Conservation (phyloP, 257 asterid genomes). For the Striga asiatica region DNA sequence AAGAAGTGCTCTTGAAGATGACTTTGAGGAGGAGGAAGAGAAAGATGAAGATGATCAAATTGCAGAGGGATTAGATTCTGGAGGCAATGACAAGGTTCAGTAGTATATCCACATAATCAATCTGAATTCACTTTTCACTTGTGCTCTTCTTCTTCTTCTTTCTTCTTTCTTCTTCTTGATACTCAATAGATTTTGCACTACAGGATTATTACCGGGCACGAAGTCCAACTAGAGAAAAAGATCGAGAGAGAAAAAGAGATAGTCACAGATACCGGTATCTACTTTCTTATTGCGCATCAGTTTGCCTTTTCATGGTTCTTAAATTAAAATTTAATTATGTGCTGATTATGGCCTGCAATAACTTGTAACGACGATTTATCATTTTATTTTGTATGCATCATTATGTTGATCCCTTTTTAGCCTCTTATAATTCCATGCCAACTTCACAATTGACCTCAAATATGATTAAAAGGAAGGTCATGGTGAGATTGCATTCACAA, state of each 20-base stretch:
- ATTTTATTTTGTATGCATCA: too few species aligned
- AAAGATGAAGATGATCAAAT: conserved; percentile 80
- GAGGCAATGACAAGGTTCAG: conserved; percentile 53
- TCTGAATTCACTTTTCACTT: background rate
- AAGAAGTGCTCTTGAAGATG: conserved; percentile 97
- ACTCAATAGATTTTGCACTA: conserved; percentile 9
- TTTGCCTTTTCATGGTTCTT: too few species aligned
- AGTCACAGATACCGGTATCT: conserved; percentile 67
- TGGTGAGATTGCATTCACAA: background rate
- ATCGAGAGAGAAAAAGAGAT: conserved; percentile 78
- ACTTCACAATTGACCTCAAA: background rate
- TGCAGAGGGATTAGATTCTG: conserved; percentile 46
- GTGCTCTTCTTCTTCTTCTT: too few species aligned
- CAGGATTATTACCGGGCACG: conserved; percentile 70
- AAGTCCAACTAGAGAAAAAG: conserved; percentile 80
- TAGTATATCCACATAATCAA: background rate
- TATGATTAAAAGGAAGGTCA: background rate
- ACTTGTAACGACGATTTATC: too few species aligned
- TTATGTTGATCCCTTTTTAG: too few species aligned
- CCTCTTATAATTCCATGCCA: too few species aligned
- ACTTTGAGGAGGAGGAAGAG: conserved; percentile 88
- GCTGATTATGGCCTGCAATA: too few species aligned
- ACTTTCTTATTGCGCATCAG: background rate
- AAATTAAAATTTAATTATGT: too few species aligned
- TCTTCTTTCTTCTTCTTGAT: conserved; percentile 1